Conservation (phyloP, 2,329 filamentous ascomycete genomes). For the Phialophora macrospora region DNA sequence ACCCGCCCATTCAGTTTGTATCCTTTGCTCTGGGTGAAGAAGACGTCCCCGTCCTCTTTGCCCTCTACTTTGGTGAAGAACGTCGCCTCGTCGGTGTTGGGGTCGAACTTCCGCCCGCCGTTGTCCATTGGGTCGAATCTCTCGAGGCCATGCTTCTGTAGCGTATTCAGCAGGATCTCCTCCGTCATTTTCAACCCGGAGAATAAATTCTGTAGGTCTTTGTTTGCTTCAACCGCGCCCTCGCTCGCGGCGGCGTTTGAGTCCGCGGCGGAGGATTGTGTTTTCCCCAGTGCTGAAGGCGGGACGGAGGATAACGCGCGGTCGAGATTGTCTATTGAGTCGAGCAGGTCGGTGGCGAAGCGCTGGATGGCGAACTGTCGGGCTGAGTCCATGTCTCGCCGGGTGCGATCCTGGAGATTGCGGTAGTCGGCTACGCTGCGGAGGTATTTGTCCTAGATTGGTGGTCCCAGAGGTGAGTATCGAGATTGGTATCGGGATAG, state of each 20-base stretch:
- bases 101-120: slow-evolving; percentile 85
- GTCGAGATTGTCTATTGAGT: slow-evolving; percentile 96
- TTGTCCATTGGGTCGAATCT: slow-evolving; percentile 74
- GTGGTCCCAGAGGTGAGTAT: not conserved
- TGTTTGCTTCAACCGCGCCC: slow-evolving; percentile 54
- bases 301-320: slow-evolving; percentile 83
- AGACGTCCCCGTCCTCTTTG: slow-evolving; percentile 88
- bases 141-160: slow-evolving; percentile 93
- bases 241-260: slow-evolving; percentile 32
- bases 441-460: slow-evolving; percentile 82
- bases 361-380: slow-evolving; percentile 92
- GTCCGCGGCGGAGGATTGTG: slow-evolving; percentile 37
- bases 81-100: slow-evolving; percentile 93
- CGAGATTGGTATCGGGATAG: not conserved
- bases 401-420: slow-evolving; percentile 93
- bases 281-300: slow-evolving; percentile 67
- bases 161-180: slow-evolving; percentile 79
- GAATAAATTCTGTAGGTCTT: slow-evolving; percentile 80
- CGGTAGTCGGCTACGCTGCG: slow-evolving; percentile 95
- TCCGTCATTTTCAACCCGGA: slow-evolving; percentile 96
- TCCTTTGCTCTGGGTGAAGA: slow-evolving; percentile 92
- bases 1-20: slow-evolving; percentile 91
- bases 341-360: slow-evolving; percentile 92
- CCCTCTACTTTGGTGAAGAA: slow-evolving; percentile 88
- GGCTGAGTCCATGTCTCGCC: slow-evolving; percentile 84